phyloP scores from a whole-genome alignment of 495 filamentous ascomycete genomes.

The Aspergillus cavernicola region DNA sequence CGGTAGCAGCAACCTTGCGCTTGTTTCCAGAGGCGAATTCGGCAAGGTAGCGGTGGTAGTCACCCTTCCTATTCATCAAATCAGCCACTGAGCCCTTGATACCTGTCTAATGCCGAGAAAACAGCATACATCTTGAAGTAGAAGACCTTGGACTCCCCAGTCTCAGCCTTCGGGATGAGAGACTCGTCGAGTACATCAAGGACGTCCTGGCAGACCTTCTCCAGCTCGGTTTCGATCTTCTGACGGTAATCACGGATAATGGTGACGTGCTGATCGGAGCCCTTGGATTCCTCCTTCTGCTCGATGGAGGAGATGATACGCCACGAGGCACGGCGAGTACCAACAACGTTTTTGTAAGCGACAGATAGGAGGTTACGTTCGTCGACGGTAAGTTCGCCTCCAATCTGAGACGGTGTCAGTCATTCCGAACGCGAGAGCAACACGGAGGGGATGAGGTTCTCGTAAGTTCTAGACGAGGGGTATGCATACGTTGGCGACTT shows the following conservation, averaged over 20 bases:
- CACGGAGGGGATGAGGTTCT: background rate
- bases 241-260: slow-evolving; percentile 98
- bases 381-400: slow-evolving; percentile 87
- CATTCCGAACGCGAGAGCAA: slow-evolving; percentile 4
- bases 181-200: slow-evolving; percentile 92
- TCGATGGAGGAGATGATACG: slow-evolving; percentile 99
- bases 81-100: slow-evolving; percentile 7
- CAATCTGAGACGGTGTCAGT: slow-evolving; percentile 59
- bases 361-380: slow-evolving; percentile 99
- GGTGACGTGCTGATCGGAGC: slow-evolving; percentile 90
- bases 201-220: slow-evolving; percentile 98
- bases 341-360: slow-evolving; percentile 99
- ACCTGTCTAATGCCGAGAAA: background rate
- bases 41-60: slow-evolving; percentile 99
- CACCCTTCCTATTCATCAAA: slow-evolving; percentile 79
- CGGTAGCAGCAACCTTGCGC: slow-evolving; percentile 95
- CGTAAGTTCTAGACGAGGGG: background rate
- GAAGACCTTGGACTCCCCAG: slow-evolving; percentile 99
- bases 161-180: slow-evolving; percentile 95
- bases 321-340: slow-evolving; percentile 98
- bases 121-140: slow-evolving; percentile 98
- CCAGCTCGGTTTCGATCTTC: slow-evolving; percentile 97
- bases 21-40: slow-evolving; percentile 99
- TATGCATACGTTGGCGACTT: slow-evolving; percentile 87
- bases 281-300: slow-evolving; percentile 99